Evolutionary conservation across 352 stramenopile genomes (phyloP).

Genomic region (Pythium dissotocum): DNA sequence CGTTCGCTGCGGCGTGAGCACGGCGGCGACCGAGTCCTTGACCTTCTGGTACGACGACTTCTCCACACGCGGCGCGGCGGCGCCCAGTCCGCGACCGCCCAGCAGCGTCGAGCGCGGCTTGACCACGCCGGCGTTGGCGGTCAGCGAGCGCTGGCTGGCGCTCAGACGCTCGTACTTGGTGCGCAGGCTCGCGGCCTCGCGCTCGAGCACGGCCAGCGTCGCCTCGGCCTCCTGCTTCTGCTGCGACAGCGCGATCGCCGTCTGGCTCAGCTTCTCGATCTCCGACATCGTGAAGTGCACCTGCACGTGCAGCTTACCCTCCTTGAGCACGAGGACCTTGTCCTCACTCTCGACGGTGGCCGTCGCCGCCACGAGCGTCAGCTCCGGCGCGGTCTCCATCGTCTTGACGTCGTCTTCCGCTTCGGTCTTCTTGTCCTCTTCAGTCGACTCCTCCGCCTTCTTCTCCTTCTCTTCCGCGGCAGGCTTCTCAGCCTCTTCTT

Average conservation of each 20-base stretch:
- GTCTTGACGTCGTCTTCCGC: neutral
- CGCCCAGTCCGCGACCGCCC: slow-evolving; percentile 48
- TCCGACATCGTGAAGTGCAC: slow-evolving; percentile 73
- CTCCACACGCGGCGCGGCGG: slow-evolving; percentile 32
- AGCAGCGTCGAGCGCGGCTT: slow-evolving; percentile 63
- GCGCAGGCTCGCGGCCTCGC: slow-evolving; percentile 70
- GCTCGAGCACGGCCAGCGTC: slow-evolving; percentile 59
- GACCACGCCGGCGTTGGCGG: slow-evolving; percentile 44
- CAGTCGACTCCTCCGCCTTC: slow-evolving; percentile 23
- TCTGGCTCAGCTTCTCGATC: slow-evolving; percentile 72
- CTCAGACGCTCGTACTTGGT: slow-evolving; percentile 84
- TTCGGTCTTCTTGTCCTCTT: slow-evolving; percentile 7
- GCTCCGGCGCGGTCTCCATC: slow-evolving; percentile 9
- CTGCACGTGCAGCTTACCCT: slow-evolving; percentile 59
- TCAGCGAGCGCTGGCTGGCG: slow-evolving; percentile 71
- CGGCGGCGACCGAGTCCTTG: slow-evolving; percentile 57
- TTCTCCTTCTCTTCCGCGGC: slow-evolving; percentile 18
- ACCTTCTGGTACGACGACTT: slow-evolving; percentile 71
- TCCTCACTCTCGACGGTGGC: slow-evolving; percentile 23
- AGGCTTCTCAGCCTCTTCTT: slow-evolving; percentile 7
- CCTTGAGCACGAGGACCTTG: slow-evolving; percentile 24
- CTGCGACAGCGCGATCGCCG: slow-evolving; percentile 71
- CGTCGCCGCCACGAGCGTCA: slow-evolving; percentile 15
- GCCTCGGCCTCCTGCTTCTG: slow-evolving; percentile 82
- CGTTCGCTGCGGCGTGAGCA: slow-evolving; percentile 74